Percentiles rank a stretch among this genome's conserved stretches.
Evolutionary conservation across 2,329 filamentous ascomycete genomes (phyloP).

Genomic region (Cytospora chrysosperma): DNA sequence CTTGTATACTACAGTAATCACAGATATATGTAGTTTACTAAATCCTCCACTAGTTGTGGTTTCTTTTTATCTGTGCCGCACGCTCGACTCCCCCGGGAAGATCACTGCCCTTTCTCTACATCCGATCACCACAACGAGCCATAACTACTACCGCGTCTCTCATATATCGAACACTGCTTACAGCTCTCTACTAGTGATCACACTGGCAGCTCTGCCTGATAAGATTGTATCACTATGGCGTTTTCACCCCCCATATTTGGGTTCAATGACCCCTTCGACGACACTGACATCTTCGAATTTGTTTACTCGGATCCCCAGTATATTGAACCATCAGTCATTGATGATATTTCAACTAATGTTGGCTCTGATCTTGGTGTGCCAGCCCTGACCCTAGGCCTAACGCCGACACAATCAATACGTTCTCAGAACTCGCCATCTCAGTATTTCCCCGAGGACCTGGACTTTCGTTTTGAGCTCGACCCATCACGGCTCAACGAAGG

Average conservation of each 20-base stretch:
- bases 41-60: not conserved
- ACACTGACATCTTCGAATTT: not conserved
- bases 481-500: not conserved
- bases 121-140: not conserved
- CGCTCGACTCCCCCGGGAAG: not conserved
- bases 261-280: not conserved
- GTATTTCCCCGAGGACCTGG: not conserved
- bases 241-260: not conserved
- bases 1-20: not conserved
- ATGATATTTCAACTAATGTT: slow-evolving; percentile 5
- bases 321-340: not conserved
- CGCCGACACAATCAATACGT: not conserved
- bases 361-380: slow-evolving; percentile 5
- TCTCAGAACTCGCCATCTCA: not conserved
- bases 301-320: not conserved
- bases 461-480: not conserved
- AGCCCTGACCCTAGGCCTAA: slow-evolving; percentile 1
- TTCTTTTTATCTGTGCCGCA: not conserved
- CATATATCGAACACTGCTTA: not conserved
- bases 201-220: not conserved
- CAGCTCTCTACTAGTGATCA: not conserved
- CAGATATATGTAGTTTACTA: not conserved
- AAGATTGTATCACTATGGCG: not conserved
- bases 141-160: not conserved
- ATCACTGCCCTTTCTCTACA: not conserved